Percentiles rank a stretch among this genome's conserved stretches.
Evolutionary conservation across 2,329 filamentous ascomycete genomes (phyloP).

Genomic region (Sclerotinia sclerotiorum): DNA sequence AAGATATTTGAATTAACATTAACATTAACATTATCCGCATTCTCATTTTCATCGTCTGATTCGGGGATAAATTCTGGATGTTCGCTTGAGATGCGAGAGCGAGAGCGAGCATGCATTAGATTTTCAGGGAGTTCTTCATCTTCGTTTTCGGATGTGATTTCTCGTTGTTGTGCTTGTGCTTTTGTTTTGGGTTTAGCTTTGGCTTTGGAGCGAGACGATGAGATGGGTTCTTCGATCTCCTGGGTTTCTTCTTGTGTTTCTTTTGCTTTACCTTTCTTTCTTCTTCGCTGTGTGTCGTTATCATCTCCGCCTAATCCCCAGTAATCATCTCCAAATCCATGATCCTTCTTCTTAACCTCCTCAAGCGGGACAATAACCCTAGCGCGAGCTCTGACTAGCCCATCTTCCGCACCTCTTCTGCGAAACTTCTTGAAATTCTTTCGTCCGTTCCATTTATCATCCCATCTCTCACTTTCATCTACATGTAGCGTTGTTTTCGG

Average conservation of each 20-base stretch:
- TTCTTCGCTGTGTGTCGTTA: slow-evolving; percentile 38
- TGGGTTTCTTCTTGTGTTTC: slow-evolving; percentile 20
- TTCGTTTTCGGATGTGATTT: slow-evolving; percentile 15
- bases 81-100: background rate
- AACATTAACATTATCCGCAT: background rate
- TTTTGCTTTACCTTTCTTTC: slow-evolving; percentile 37
- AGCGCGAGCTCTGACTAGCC: slow-evolving; percentile 37
- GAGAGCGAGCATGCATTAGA: background rate
- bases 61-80: background rate
- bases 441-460: slow-evolving; percentile 86
- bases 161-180: slow-evolving; percentile 11
- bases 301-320: slow-evolving; percentile 48
- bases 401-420: slow-evolving; percentile 52
- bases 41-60: slow-evolving; percentile 8
- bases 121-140: slow-evolving; percentile 15
- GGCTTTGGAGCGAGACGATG: background rate
- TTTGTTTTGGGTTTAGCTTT: slow-evolving; percentile 6
- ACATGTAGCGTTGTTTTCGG: slow-evolving; percentile 38
- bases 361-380: slow-evolving; percentile 60
- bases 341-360: slow-evolving; percentile 57
- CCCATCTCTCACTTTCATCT: slow-evolving; percentile 66
- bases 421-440: slow-evolving; percentile 95
- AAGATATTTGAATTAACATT: background rate
- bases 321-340: slow-evolving; percentile 59
- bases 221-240: background rate